phyloP scores from a whole-genome alignment of 257 asterid species.

The Linderniella brevidens region DNA sequence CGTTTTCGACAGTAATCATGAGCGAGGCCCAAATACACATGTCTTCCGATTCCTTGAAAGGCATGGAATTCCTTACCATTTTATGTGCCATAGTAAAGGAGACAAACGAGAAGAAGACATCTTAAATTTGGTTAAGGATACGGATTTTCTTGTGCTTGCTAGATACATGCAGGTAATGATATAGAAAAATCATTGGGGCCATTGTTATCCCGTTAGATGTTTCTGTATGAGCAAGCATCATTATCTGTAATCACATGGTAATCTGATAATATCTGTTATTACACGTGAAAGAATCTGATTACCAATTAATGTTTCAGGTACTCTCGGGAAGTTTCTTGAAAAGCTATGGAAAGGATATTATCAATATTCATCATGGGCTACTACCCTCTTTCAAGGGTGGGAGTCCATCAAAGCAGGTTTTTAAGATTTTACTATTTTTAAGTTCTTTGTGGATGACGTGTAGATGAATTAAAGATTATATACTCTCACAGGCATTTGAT shows the following conservation, averaged over 20 bases:
- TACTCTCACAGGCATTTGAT: conserved; percentile 60
- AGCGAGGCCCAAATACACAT: conserved; percentile 74
- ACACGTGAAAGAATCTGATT: neutral
- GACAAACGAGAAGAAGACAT: conserved; percentile 52
- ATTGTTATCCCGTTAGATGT: neutral
- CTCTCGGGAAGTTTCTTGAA: conserved; percentile 64
- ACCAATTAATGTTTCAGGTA: conserved; percentile 37
- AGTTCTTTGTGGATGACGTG: neutral
- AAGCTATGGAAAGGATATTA: conserved; percentile 56
- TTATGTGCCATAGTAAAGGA: conserved; percentile 22
- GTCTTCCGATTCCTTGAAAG: conserved; percentile 77
- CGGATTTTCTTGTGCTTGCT: conserved; percentile 86
- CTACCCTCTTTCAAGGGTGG: conserved; percentile 97
- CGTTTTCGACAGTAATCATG: conserved; percentile 52
- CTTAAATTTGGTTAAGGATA: conserved; percentile 58
- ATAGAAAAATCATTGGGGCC: neutral
- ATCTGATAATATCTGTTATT: neutral
- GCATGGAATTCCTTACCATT: conserved; percentile 78
- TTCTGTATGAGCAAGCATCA: neutral
- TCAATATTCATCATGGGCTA: conserved; percentile 89
- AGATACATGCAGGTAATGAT: conserved; percentile 89
- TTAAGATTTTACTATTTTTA: neutral
- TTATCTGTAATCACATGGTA: too few species aligned
- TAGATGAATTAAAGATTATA: conserved; percentile 5
- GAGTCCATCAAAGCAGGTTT: conserved; percentile 76